Evolutionary conservation across 1,284 basidiomycete species (phyloP).

Genomic region (Boletus sp.): DNA sequence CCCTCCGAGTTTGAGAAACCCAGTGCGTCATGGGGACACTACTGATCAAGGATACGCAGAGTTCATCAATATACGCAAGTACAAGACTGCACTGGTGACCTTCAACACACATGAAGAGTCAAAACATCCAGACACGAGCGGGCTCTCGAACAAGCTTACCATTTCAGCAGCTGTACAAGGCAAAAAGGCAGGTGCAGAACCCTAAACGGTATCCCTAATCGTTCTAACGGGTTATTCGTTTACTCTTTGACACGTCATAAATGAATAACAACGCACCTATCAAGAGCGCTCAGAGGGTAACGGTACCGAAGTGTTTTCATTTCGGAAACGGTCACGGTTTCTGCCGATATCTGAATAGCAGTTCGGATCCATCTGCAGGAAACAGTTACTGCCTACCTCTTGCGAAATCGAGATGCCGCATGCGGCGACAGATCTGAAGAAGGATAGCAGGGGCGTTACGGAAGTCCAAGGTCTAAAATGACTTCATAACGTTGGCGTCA

Average conservation of each 20-base stretch:
- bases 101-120: not conserved
- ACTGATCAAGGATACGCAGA: not conserved
- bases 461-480: slow-evolving; percentile 3
- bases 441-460: no score
- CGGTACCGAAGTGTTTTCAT: slow-evolving; percentile 19
- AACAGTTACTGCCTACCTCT: no score
- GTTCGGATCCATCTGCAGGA: no score
- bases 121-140: not conserved
- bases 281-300: not conserved
- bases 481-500: not conserved
- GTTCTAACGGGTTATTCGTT: no score
- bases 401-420: slow-evolving; percentile 5
- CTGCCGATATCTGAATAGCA: not conserved
- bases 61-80: not conserved
- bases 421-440: not conserved
- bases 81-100: no score
- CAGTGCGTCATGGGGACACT: not conserved
- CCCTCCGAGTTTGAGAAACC: not conserved
- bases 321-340: slow-evolving; percentile 13
- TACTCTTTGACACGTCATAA: no score
- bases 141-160: no score
- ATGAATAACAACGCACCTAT: not conserved
- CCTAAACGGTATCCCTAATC: not conserved
- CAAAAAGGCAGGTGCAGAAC: no score
- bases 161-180: no score